Evolutionary conservation across 2,329 filamentous ascomycete species (phyloP).

Genomic region (Ambrosiella beaveri): DNA sequence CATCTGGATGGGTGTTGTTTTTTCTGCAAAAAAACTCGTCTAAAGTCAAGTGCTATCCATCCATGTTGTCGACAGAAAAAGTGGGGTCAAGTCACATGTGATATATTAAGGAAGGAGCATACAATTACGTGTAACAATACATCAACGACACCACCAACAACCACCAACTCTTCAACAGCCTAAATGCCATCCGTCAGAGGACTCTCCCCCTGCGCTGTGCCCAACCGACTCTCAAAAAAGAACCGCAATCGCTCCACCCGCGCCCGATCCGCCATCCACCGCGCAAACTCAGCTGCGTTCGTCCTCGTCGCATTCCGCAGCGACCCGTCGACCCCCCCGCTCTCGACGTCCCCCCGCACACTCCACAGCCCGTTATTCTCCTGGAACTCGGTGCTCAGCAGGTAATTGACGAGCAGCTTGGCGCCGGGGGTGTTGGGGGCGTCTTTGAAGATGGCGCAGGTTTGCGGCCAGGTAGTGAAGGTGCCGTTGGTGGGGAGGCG

Average conservation of each 20-base stretch:
- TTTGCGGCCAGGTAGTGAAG: constrained; percentile 32
- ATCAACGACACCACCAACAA: neutral
- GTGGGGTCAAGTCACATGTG: too few species aligned
- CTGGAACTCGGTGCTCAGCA: constrained; percentile 27
- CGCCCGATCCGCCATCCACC: constrained; percentile 26
- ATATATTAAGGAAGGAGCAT: neutral
- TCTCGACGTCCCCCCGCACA: constrained; percentile 20
- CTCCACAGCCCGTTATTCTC: constrained; percentile 19
- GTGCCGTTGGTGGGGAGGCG: constrained; percentile 21
- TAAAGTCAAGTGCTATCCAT: too few species aligned
- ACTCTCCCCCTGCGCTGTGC: constrained; percentile 25
- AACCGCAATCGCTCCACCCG: constrained; percentile 25
- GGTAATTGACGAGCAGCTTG: constrained; percentile 31
- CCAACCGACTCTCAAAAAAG: constrained; percentile 26
- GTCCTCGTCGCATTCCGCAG: constrained; percentile 19
- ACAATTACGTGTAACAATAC: neutral
- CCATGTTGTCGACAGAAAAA: too few species aligned
- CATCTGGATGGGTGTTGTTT: too few species aligned
- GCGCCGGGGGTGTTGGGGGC: constrained; percentile 33
- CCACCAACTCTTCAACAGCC: neutral
- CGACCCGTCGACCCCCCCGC: constrained; percentile 18
- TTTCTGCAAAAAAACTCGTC: too few species aligned
- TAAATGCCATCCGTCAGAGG: constrained; percentile 20
- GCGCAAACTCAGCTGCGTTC: constrained; percentile 22
- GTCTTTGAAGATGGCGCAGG: constrained; percentile 29